Conservation (phyloP, 23 red algal species). For the Gracilaria caudata region DNA sequence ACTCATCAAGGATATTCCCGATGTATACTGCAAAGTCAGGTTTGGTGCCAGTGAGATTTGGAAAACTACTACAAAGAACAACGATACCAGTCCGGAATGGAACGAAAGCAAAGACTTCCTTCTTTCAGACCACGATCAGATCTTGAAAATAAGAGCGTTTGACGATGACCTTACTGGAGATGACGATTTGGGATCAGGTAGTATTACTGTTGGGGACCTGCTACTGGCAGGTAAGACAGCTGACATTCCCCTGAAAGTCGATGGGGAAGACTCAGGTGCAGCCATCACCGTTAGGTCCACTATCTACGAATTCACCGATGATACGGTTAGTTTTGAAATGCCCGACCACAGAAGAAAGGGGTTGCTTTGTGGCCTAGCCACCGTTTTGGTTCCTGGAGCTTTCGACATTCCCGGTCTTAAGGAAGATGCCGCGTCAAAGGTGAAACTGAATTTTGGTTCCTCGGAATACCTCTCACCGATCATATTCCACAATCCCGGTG, state of each 20-base stretch:
- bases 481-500: constrained; percentile 33
- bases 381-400: constrained; percentile 57
- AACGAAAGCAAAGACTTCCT: constrained; percentile 54
- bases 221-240: constrained; percentile 2
- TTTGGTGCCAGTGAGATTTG: constrained; percentile 29
- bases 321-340: constrained; percentile 27
- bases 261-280: constrained; percentile 35
- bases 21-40: constrained; percentile 53
- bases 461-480: constrained; percentile 18
- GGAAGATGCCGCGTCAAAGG: constrained; percentile 24
- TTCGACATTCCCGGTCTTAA: constrained; percentile 35
- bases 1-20: constrained; percentile 71
- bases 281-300: constrained; percentile 25
- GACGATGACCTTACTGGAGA: constrained; percentile 66
- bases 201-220: constrained; percentile 57
- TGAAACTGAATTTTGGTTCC: constrained; percentile 16
- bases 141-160: constrained; percentile 30
- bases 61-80: constrained; percentile 61
- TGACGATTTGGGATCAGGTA: constrained; percentile 49
- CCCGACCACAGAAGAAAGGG: constrained; percentile 14
- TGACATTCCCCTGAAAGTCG: constrained; percentile 19
- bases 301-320: constrained; percentile 36
- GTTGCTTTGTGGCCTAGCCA: constrained; percentile 31
- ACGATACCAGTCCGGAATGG: constrained; percentile 68
- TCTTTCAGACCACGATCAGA: constrained; percentile 64